Evolutionary conservation across 257 asterid species (phyloP), one percentile per base, ranked within the genome.

Genomic region (Capsicum pubescens): DNA sequence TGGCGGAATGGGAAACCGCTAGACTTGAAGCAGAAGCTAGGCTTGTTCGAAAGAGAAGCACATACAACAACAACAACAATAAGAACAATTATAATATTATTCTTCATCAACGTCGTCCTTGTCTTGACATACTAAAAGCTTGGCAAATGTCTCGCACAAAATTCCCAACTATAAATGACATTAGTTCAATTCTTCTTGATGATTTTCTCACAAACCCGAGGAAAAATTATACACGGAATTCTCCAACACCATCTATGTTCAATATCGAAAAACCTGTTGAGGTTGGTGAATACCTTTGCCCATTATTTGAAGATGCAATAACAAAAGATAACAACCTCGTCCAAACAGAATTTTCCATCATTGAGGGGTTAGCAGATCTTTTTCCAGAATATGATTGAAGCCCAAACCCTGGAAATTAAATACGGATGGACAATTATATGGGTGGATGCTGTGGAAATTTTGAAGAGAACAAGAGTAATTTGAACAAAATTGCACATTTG

Each of bases 1-100:
- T 86, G 82, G 89, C 86, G 32, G 88, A 88, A 21, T 88, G 90
- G 89, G 90, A 88, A 48, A 86, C 64, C 32, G 87, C 90, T 78
- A 60, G 89, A 19, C 87, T 86, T 9, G 85, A 88, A 86, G 90
- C 90, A 10, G 90, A 88, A 82, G 87, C 88, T 1, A 63, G 88
- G 2, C 84, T 83, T 2, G 87, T 68, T 39, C 83, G 71, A 2
- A 85, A 86, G n/a, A 32, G n/a, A 66, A 66, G n/a, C 46, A 66
- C 19, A 12, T 2, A 13, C 58, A 21, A 36, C 32, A 8, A 69
- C 32, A 8, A 69, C 14, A 0, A 19, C 7, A 26, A 1, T 26
- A 26, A 26, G 32, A 26, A 26, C 32, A 26, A 26, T 26, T 26
- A 26, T 26, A 26, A 26, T 26, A 26, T 26, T 26, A 26, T 26